These are phyloP conservation scores for Gaertneriomyces semiglobifer DNA, from an alignment of 192 early-diverging fungal species.

Conservation along the genomic window DNA sequence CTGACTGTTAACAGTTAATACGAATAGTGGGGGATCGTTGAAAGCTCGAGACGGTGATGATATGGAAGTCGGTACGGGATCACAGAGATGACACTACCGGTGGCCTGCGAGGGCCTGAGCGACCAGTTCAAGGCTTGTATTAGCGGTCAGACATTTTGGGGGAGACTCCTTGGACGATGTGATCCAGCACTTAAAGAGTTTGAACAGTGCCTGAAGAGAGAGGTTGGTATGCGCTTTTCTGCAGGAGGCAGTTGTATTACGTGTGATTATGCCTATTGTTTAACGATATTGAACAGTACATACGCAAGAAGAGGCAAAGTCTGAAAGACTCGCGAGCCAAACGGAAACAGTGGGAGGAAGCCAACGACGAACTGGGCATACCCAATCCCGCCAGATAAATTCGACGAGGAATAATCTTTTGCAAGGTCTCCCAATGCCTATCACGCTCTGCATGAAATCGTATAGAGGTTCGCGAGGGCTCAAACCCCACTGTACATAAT, in stretches of 20 bases:
- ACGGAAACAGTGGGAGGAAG: constrained; percentile 24
- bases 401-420: too few species aligned
- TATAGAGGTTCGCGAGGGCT: too few species aligned
- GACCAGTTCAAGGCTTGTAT: constrained; percentile 18
- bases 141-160: constrained; percentile 19
- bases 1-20: too few species aligned
- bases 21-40: too few species aligned
- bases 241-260: not conserved
- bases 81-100: constrained; percentile 25
- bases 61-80: too few species aligned
- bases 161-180: constrained; percentile 21
- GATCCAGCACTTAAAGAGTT: constrained; percentile 22
- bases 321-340: constrained; percentile 7
- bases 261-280: not conserved
- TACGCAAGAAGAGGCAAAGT: constrained; percentile 18
- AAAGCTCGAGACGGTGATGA: too few species aligned
- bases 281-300: constrained; percentile 15
- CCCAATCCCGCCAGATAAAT: too few species aligned
- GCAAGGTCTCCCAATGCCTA: too few species aligned
- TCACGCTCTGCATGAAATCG: too few species aligned
- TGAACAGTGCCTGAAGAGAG: constrained; percentile 19
- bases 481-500: not conserved
- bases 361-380: constrained; percentile 20
- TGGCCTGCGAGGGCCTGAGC: constrained; percentile 22
- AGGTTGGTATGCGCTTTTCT: constrained; percentile 14